Percentiles rank a stretch among this genome's conserved stretches.
phyloP scores from a whole-genome alignment of 768 basidiomycete genomes.

The Boletales sp. region DNA sequence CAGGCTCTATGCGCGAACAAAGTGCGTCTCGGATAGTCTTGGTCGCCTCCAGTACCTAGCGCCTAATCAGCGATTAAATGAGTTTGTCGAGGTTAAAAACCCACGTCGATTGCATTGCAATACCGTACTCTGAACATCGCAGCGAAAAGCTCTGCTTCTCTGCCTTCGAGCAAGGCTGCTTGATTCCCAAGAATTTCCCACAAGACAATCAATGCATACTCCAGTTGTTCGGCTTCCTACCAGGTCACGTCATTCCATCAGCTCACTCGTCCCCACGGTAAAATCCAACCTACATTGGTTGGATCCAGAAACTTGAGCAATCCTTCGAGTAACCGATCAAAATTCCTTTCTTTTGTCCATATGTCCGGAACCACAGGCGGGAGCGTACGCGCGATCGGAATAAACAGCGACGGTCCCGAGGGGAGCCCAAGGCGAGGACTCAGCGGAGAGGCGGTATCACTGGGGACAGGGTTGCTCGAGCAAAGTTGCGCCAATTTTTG shows the following conservation, averaged over 20 bases:
- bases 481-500: constrained; percentile 67
- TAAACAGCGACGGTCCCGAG: constrained; percentile 56
- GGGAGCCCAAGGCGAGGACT: constrained; percentile 51
- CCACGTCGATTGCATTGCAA: constrained; percentile 65
- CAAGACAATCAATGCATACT: constrained; percentile 75
- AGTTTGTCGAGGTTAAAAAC: constrained; percentile 23
- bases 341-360: constrained; percentile 71
- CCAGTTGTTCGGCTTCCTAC: constrained; percentile 62
- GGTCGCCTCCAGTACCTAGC: constrained; percentile 78
- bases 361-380: constrained; percentile 51
- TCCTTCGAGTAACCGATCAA: constrained; percentile 66
- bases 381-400: constrained; percentile 33
- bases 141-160: constrained; percentile 73
- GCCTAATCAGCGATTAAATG: neutral
- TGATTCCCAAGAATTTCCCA: constrained; percentile 86
- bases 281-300: constrained; percentile 46
- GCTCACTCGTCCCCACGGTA: neutral
- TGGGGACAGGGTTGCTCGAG: constrained; percentile 49
- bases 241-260: neutral
- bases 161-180: constrained; percentile 67
- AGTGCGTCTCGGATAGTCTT: constrained; percentile 77
- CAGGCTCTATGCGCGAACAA: constrained; percentile 69
- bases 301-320: constrained; percentile 63
- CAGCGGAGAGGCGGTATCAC: constrained; percentile 45
- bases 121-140: constrained; percentile 70